A percentile compares a stretch with the other conserved stretches of the same genome.
Evolutionary conservation across 108 stramenopile species (phyloP).

Genomic region (Nitzschia palea): DNA sequence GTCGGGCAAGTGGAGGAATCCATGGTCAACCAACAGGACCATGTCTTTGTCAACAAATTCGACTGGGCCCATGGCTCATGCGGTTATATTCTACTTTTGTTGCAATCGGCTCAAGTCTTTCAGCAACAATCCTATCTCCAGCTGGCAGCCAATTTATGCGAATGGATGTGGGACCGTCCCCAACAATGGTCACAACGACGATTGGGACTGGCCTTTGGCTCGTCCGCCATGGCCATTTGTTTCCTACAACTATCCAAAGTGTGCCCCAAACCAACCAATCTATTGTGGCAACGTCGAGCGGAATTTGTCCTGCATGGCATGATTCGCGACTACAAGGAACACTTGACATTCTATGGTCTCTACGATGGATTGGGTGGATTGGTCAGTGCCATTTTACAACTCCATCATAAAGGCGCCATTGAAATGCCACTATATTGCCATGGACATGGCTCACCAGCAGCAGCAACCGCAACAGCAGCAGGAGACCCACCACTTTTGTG

Average conservation of each 20-base stretch:
- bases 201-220: conserved; percentile 69
- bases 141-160: conserved; percentile 41
- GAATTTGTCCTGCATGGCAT: conserved; percentile 25
- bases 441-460: not conserved
- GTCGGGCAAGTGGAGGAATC: too few species aligned
- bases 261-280: not conserved
- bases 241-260: conserved; percentile 46
- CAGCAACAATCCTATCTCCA: conserved; percentile 41
- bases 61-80: conserved; percentile 81
- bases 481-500: not conserved
- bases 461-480: too few species aligned
- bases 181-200: conserved; percentile 62
- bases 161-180: conserved; percentile 34
- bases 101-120: conserved; percentile 56
- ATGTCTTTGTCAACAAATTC: conserved; percentile 11
- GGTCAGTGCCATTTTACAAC: conserved; percentile 18
- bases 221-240: conserved; percentile 70
- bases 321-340: not conserved
- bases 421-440: not conserved
- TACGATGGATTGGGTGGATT: conserved; percentile 59
- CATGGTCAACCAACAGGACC: conserved; percentile 17
- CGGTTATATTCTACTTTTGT: conserved; percentile 57
- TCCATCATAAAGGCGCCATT: not conserved
- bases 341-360: conserved; percentile 30
- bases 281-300: conserved; percentile 36